phyloP scores from a whole-genome alignment of 2,329 filamentous ascomycete genomes.

The Cucurbitaria berberidis region DNA sequence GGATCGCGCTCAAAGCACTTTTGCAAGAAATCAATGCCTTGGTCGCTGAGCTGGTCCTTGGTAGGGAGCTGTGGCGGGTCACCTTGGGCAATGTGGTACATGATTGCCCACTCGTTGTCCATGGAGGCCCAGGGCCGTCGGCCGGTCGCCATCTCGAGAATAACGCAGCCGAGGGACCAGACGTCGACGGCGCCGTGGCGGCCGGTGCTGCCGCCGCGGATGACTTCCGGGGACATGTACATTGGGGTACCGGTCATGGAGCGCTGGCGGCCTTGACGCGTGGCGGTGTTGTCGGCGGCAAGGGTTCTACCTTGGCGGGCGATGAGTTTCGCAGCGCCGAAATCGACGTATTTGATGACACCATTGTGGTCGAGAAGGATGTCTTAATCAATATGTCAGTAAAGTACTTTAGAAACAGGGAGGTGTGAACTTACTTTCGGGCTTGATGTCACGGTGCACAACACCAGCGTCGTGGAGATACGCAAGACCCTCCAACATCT shows the following conservation, averaged over 20 bases:
- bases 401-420: constrained; percentile 50
- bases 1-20: constrained; percentile 89
- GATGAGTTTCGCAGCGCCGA: constrained; percentile 96
- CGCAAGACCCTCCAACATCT: constrained; percentile 89
- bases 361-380: constrained; percentile 96
- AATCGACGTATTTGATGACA: constrained; percentile 99
- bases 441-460: constrained; percentile 96
- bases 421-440: constrained; percentile 74
- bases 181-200: constrained; percentile 89
- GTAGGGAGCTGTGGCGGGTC: constrained; percentile 87
- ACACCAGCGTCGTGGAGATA: constrained; percentile 93
- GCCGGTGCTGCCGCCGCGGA: constrained; percentile 76
- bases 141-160: constrained; percentile 96
- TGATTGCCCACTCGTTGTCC: constrained; percentile 99
- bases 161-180: constrained; percentile 95
- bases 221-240: constrained; percentile 99
- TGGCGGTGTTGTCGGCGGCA: constrained; percentile 66
- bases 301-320: constrained; percentile 90
- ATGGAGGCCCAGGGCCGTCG: constrained; percentile 92
- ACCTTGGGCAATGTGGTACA: constrained; percentile 99
- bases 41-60: constrained; percentile 79
- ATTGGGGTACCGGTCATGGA: constrained; percentile 98
- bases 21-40: constrained; percentile 86
- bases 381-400: constrained; percentile 58
- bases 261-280: constrained; percentile 65